Evolutionary conservation across 257 asterid genomes (phyloP).

Genomic region (Eustoma russellianum): DNA sequence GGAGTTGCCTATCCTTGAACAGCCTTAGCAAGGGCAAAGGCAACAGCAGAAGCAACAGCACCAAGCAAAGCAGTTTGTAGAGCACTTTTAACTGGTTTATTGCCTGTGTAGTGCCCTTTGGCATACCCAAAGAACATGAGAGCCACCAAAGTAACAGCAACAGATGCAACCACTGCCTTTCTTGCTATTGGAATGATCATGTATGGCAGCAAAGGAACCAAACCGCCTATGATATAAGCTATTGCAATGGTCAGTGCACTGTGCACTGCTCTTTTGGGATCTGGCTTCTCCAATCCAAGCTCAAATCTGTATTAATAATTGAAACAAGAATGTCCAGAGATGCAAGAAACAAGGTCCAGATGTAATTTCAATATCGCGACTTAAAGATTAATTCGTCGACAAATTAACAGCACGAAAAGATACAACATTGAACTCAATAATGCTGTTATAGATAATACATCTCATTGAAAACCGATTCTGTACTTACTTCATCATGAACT

Average conservation of each 20-base stretch:
- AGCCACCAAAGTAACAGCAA: conserved; percentile 53
- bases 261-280: conserved; percentile 77
- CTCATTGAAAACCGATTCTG: background rate
- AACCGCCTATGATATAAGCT: conserved; percentile 74
- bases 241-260: conserved; percentile 79
- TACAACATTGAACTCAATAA: too few relatives aligned
- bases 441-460: background rate
- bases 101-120: conserved; percentile 77
- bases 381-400: background rate
- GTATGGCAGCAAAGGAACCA: conserved; percentile 81
- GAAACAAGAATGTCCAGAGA: background rate
- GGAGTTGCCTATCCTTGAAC: conserved; percentile 36
- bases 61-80: conserved; percentile 79
- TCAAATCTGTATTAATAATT: conserved; percentile 52
- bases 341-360: too few relatives aligned
- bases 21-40: conserved; percentile 80
- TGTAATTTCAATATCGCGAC: background rate
- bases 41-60: conserved; percentile 96
- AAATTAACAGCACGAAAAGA: too few relatives aligned
- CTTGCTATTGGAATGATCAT: conserved; percentile 47
- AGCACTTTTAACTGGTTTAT: conserved; percentile 58
- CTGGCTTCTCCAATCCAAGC: conserved; percentile 92
- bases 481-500: conserved; percentile 93
- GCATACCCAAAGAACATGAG: conserved; percentile 70
- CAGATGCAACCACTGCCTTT: conserved; percentile 66